These are phyloP conservation scores for Thelonectria rubi DNA, from an alignment of 2,329 filamentous ascomycete species.

Conservation along the genomic window DNA sequence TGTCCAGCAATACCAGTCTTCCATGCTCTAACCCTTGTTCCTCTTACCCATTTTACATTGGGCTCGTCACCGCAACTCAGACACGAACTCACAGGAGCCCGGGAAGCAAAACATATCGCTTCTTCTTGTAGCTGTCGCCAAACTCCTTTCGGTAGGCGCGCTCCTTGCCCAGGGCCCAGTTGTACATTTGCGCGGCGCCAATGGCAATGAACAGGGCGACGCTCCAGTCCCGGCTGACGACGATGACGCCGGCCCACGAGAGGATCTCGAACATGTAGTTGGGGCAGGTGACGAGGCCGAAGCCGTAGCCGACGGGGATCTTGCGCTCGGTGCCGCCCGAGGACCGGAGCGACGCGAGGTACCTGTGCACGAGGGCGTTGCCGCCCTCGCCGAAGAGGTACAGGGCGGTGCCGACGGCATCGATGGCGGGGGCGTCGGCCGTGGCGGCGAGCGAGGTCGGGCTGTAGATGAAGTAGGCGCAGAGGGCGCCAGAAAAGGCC, in stretches of 20 bases:
- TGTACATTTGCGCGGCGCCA: slow-evolving; percentile 80
- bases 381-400: slow-evolving; percentile 81
- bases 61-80: neutral
- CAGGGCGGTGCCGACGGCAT: slow-evolving; percentile 74
- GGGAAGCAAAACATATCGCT: slow-evolving; percentile 85
- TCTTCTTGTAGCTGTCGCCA: slow-evolving; percentile 93
- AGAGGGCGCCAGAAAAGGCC: slow-evolving; percentile 80
- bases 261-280: slow-evolving; percentile 96
- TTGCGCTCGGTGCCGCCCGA: slow-evolving; percentile 85
- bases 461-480: slow-evolving; percentile 86
- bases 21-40: neutral
- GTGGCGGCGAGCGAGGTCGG: slow-evolving; percentile 75
- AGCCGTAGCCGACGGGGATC: slow-evolving; percentile 87
- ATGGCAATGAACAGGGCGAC: slow-evolving; percentile 80
- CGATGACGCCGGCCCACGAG: slow-evolving; percentile 83
- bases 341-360: slow-evolving; percentile 79
- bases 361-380: slow-evolving; percentile 83
- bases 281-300: slow-evolving; percentile 88
- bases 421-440: slow-evolving; percentile 58
- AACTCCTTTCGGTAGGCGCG: slow-evolving; percentile 89
- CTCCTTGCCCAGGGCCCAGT: slow-evolving; percentile 94
- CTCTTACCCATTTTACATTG: neutral
- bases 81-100: slow-evolving; percentile 70
- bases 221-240: slow-evolving; percentile 81
- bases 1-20: neutral